Percentiles rank a stretch among this genome's conserved stretches.
These are phyloP conservation scores for Umbilicus rupestris DNA, from an alignment of 164 flowering plant genomes.

Conservation along the genomic window DNA sequence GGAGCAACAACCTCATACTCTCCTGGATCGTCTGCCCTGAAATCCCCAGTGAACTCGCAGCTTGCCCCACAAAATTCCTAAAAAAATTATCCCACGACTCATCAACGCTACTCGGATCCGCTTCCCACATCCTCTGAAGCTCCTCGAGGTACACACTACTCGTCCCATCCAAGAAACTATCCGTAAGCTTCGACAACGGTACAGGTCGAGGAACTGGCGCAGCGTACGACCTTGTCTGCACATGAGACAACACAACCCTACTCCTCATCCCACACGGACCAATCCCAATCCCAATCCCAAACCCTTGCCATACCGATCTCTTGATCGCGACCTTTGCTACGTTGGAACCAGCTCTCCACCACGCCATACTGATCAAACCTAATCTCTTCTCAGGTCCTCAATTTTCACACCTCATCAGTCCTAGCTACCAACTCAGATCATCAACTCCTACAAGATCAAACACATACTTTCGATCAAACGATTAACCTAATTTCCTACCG, in stretches of 20 bases:
- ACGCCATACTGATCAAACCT: slow-evolving; percentile 35
- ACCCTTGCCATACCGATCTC: slow-evolving; percentile 42
- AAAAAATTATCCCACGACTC: slow-evolving; percentile 99
- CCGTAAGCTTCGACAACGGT: slow-evolving; percentile 81
- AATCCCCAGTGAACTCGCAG: slow-evolving; percentile 69
- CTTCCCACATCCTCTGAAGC: slow-evolving; percentile 96
- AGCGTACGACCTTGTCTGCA: slow-evolving; percentile 26
- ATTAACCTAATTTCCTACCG: background rate
- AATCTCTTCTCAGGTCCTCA: background rate
- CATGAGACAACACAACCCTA: slow-evolving; percentile 19
- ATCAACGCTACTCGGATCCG: slow-evolving; percentile 84
- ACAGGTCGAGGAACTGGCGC: slow-evolving; percentile 82
- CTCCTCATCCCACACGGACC: slow-evolving; percentile 28
- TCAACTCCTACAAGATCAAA: background rate
- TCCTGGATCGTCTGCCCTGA: slow-evolving; percentile 96
- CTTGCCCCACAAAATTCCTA: slow-evolving; percentile 86
- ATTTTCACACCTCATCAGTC: background rate
- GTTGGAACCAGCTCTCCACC: slow-evolving; percentile 68
- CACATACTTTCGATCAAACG: background rate
- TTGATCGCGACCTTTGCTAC: slow-evolving; percentile 53
- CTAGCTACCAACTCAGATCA: background rate
- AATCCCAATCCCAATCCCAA: slow-evolving; percentile 13
- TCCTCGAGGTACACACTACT: slow-evolving; percentile 94
- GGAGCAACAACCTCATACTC: slow-evolving; percentile 83
- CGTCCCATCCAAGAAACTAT: slow-evolving; percentile 92